Evolutionary conservation across 177 flowering plant genomes (phyloP).

Genomic region (Vitis hybrid): DNA sequence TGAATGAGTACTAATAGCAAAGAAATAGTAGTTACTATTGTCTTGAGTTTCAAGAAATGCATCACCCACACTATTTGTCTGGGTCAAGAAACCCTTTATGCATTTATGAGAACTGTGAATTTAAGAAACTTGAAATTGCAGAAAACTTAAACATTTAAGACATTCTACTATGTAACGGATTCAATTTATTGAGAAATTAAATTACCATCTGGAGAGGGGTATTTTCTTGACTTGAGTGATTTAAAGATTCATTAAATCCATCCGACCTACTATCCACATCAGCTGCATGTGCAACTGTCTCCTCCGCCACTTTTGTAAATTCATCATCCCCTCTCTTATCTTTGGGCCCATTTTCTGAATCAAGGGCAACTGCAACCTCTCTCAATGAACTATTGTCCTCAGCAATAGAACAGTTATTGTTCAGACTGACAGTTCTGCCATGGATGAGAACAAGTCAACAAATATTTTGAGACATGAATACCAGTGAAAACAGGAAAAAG

Average conservation of each 20-base stretch:
- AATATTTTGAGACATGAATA: background rate
- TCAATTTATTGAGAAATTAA: background rate
- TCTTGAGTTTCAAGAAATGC: too few species aligned
- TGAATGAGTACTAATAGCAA: background rate
- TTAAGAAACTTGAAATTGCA: too few species aligned
- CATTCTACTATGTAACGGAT: too few species aligned
- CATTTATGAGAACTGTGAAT: background rate
- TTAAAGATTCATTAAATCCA: slow-evolving; percentile 14
- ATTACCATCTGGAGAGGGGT: slow-evolving; percentile 15
- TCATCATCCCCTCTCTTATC: slow-evolving; percentile 11
- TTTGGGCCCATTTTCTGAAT: slow-evolving; percentile 13
- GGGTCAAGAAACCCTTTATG: background rate
- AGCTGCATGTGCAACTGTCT: slow-evolving; percentile 6
- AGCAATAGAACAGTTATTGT: slow-evolving; percentile 7
- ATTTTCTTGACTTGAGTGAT: slow-evolving; percentile 20
- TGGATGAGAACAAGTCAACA: background rate
- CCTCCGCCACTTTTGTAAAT: slow-evolving; percentile 20
- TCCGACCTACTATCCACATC: slow-evolving; percentile 16
- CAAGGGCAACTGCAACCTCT: slow-evolving; percentile 18
- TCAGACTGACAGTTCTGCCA: slow-evolving; percentile 30
- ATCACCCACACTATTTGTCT: background rate
- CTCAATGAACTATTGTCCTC: slow-evolving; percentile 17
- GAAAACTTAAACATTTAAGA: too few species aligned
- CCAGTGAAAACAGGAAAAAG: background rate
- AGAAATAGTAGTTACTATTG: too few species aligned